Conservation (phyloP, 345 rosid genomes). For the Alliaria petiolata region DNA sequence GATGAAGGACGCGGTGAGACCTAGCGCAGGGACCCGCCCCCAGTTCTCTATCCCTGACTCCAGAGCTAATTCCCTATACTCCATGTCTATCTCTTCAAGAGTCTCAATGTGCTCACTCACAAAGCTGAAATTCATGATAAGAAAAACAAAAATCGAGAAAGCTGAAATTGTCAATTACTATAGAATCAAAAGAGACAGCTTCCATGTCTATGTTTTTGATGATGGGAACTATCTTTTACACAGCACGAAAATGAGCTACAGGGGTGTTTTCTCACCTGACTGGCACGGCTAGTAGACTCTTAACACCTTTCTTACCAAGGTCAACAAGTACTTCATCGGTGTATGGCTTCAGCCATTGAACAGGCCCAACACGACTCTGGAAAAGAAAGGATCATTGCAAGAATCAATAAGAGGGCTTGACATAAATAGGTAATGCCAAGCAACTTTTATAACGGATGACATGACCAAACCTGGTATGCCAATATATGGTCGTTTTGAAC, state of each 20-base stretch:
- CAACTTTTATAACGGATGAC: background rate
- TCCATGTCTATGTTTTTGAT: no score
- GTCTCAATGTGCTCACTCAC: constrained; percentile 97
- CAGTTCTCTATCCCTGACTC: constrained; percentile 91
- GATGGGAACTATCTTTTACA: background rate
- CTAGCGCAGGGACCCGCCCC: constrained; percentile 90
- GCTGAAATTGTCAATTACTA: background rate
- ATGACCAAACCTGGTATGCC: constrained; percentile 78
- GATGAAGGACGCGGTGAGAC: constrained; percentile 78
- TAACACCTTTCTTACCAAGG: constrained; percentile 91
- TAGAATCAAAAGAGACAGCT: background rate
- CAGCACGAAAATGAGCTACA: background rate
- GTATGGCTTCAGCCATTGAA: constrained; percentile 93
- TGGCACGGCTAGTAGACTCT: constrained; percentile 89
- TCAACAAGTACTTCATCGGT: constrained; percentile 90
- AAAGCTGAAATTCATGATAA: constrained; percentile 52
- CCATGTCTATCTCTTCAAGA: constrained; percentile 94
- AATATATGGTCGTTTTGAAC: constrained; percentile 61
- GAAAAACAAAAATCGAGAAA: background rate
- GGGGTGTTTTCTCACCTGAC: constrained; percentile 51
- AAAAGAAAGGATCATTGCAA: background rate
- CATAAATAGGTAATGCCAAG: background rate
- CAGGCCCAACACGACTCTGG: constrained; percentile 98
- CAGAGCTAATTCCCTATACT: constrained; percentile 73
- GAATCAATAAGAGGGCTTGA: background rate